These are phyloP conservation scores for Yamagishiella unicocca DNA, from an alignment of 139 green algal species.

Conservation along the genomic window DNA sequence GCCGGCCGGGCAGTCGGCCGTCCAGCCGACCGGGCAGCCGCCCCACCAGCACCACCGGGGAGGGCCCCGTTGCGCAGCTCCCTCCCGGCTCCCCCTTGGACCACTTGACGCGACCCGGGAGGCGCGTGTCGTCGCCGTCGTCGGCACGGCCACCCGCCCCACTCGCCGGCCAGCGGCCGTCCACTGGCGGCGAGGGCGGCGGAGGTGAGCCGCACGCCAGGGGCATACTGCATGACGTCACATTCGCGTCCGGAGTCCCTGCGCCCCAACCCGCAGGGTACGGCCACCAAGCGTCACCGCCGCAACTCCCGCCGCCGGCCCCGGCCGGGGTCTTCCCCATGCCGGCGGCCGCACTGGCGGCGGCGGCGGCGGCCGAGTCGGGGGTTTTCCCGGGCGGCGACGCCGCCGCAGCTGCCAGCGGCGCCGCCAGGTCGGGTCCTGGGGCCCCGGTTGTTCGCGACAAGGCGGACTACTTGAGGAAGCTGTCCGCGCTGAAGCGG, in stretches of 20 bases:
- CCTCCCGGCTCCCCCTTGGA: not conserved
- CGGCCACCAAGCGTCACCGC: not conserved
- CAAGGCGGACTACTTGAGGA: conserved; percentile 44
- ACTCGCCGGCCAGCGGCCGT: not conserved
- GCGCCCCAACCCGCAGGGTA: not conserved
- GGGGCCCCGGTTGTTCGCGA: not conserved
- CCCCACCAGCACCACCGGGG: conserved; percentile 2
- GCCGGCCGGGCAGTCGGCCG: conserved; percentile 20
- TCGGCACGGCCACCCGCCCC: not conserved
- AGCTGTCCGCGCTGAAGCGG: conserved; percentile 49
- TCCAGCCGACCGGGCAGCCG: conserved; percentile 16
- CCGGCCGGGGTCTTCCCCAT: not conserved
- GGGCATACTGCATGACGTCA: not conserved
- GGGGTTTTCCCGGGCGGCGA: not conserved
- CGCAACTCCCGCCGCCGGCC: not conserved
- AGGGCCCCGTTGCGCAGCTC: not conserved
- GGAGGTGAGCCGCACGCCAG: not conserved
- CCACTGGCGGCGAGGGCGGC: not conserved
- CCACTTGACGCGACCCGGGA: not conserved
- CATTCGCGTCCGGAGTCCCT: not conserved
- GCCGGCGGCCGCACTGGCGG: not conserved
- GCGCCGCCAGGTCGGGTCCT: not conserved
- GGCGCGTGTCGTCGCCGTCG: not conserved
- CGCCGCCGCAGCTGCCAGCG: not conserved
- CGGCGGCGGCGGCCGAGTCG: not conserved